Evolutionary conservation across 306 rosid genomes (phyloP), one percentile per base, ranked within the genome.

Genomic region (Luffa aegyptiaca): DNA sequence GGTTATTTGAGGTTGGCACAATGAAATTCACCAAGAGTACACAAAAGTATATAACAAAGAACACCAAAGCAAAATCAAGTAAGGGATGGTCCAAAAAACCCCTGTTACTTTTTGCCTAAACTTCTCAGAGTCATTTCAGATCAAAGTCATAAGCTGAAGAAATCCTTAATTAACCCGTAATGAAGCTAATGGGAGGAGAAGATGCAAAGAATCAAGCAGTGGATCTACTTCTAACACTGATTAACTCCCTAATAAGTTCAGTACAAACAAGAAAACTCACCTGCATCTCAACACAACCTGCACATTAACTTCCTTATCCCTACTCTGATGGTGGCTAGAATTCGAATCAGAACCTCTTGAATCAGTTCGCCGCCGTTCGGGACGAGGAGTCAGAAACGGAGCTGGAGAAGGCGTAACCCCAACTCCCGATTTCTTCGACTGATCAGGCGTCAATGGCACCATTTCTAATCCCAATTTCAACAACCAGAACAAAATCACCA

Each of bases 261-360:
- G 20, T 36, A 46, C 0, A 53, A 17, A 21, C 18, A 14, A 37
- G 12, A 41, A 55, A 55, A 77, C 41, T 21, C 14, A 92, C 99
- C 99, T 93, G 99, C 99, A 95, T 80, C 99, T 89, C 46, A 95
- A 89, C 72, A 95, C 80, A 80, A 95, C 97, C 81, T 95, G 97
- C 3, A 95, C 91, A 46, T 93, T 92, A 31, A 88, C 84, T 82
- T 90, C 97, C 81, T 79, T 91, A 56, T 92, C 97, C 82, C 81
- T 90, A 69, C 90, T 93, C 39, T 83, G 91, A 46, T 89, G 90
- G 51, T 89, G 91, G 75, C 52, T 88, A 41, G 85, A 80, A 83
- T 57, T 82, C 84, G 87, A 85, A 49, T 94, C 97, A 18, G 89
- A 59, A 4, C 88, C 86, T 86, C 91, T 83, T 0, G 92, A 82